Evolutionary conservation across 805 yeast species (phyloP).

Genomic region (Wickerhamia fluorescens): DNA sequence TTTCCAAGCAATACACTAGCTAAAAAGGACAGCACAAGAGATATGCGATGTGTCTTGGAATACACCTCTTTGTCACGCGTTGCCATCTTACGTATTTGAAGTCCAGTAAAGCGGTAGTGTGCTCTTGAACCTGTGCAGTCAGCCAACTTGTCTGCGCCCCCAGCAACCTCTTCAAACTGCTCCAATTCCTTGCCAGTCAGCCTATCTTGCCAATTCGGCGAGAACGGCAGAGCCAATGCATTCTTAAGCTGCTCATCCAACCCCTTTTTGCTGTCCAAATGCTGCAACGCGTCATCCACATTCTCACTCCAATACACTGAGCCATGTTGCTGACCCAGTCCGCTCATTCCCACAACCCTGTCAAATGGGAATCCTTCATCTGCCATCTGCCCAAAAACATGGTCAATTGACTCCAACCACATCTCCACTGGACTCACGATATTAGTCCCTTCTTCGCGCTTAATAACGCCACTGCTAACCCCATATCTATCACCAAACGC

Average conservation of each 20-base stretch:
- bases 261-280: constrained; percentile 19
- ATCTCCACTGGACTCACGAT: constrained; percentile 77
- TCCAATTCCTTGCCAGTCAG: constrained; percentile 67
- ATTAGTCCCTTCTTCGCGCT: constrained; percentile 36
- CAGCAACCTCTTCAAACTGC: constrained; percentile 54
- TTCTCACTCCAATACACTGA: constrained; percentile 69
- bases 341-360: constrained; percentile 60
- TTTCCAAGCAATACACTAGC: constrained; percentile 64
- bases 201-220: constrained; percentile 96
- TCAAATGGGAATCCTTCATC: constrained; percentile 48
- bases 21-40: constrained; percentile 73
- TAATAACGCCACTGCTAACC: constrained; percentile 67
- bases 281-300: constrained; percentile 35
- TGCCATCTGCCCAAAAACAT: constrained; percentile 47
- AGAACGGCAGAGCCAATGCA: constrained; percentile 55
- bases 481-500: constrained; percentile 52
- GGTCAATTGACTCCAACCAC: constrained; percentile 83
- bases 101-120: constrained; percentile 84
- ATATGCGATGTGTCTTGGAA: constrained; percentile 50
- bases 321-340: constrained; percentile 92
- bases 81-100: constrained; percentile 76
- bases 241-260: constrained; percentile 34
- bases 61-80: constrained; percentile 50
- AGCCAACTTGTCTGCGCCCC: constrained; percentile 52
- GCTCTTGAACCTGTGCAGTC: constrained; percentile 76